Percentiles rank a stretch among this genome's conserved stretches.
phyloP scores from a whole-genome alignment of 2,329 filamentous ascomycete species.

The Colletotrichum kahawae region DNA sequence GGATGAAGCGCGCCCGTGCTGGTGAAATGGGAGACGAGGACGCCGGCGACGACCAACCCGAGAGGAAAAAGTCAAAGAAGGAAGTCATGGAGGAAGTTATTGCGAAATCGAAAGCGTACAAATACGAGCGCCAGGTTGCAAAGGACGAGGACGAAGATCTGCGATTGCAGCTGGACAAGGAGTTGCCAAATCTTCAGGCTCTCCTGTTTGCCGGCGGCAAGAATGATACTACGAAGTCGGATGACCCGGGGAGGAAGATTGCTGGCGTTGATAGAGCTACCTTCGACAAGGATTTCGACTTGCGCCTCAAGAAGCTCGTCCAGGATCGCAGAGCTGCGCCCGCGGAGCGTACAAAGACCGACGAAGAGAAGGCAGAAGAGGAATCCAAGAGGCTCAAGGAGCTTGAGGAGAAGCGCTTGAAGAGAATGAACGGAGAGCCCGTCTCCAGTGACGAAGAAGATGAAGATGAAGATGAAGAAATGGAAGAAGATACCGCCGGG shows the following conservation, averaged over 20 bases:
- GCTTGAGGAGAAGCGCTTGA: constrained; percentile 81
- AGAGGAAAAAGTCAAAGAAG: constrained; percentile 91
- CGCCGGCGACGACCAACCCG: constrained; percentile 63
- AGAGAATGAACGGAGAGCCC: constrained; percentile 87
- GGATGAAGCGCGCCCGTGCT: constrained; percentile 62
- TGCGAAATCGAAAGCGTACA: constrained; percentile 94
- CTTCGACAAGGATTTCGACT: constrained; percentile 87
- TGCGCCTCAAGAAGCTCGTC: constrained; percentile 79
- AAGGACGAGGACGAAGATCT: constrained; percentile 95
- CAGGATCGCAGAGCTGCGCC: constrained; percentile 86
- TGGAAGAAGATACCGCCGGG: constrained; percentile 34
- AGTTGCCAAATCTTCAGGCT: constrained; percentile 76
- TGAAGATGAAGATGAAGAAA: constrained; percentile 48
- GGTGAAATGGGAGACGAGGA: constrained; percentile 45
- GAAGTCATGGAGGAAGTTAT: constrained; percentile 99
- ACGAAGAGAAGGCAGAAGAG: constrained; percentile 81
- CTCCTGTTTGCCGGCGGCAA: constrained; percentile 65
- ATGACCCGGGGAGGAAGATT: constrained; percentile 32
- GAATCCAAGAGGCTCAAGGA: constrained; percentile 78
- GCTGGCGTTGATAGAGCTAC: constrained; percentile 67
- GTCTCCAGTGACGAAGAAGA: constrained; percentile 68
- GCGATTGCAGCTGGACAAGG: constrained; percentile 82
- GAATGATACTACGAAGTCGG: constrained; percentile 28
- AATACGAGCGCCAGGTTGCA: constrained; percentile 88
- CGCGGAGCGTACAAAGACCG: constrained; percentile 87